These are phyloP conservation scores for Vitis rotundifolia DNA, from an alignment of 164 flowering plant species.

Conservation along the genomic window DNA sequence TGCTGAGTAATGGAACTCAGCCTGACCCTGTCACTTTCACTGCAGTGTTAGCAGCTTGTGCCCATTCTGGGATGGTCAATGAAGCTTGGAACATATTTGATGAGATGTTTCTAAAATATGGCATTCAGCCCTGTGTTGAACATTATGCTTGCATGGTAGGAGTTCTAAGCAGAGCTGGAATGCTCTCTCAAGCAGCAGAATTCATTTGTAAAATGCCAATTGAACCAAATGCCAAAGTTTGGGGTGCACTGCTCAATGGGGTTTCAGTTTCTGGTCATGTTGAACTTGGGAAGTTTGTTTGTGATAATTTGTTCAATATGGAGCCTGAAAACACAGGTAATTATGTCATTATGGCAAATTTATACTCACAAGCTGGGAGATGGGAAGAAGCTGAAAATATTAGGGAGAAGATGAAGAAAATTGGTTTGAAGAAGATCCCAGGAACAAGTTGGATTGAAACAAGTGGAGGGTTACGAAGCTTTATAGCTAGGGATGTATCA, in stretches of 20 bases:
- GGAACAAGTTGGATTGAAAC: slow-evolving; percentile 80
- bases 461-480: slow-evolving; percentile 35
- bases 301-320: slow-evolving; percentile 55
- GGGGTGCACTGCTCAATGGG: slow-evolving; percentile 85
- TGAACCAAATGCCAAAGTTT: slow-evolving; percentile 69
- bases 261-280: slow-evolving; percentile 63
- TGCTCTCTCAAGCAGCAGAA: slow-evolving; percentile 60
- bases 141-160: slow-evolving; percentile 93
- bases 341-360: slow-evolving; percentile 69
- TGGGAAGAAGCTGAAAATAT: slow-evolving; percentile 77
- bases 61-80: slow-evolving; percentile 67
- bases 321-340: slow-evolving; percentile 82
- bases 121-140: slow-evolving; percentile 57
- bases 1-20: slow-evolving; percentile 44
- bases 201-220: slow-evolving; percentile 68
- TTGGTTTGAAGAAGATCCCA: slow-evolving; percentile 62
- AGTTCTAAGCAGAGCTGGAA: slow-evolving; percentile 70
- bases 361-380: slow-evolving; percentile 72
- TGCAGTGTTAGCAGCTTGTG: slow-evolving; percentile 76
- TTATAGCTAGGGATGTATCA: slow-evolving; percentile 43
- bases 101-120: slow-evolving; percentile 41
- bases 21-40: slow-evolving; percentile 81
- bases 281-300: slow-evolving; percentile 62
- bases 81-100: slow-evolving; percentile 62
- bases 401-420: slow-evolving; percentile 56